Evolutionary conservation across 1,284 basidiomycete genomes (phyloP).

Genomic region (Ceratorhiza oryzae-sativae): DNA sequence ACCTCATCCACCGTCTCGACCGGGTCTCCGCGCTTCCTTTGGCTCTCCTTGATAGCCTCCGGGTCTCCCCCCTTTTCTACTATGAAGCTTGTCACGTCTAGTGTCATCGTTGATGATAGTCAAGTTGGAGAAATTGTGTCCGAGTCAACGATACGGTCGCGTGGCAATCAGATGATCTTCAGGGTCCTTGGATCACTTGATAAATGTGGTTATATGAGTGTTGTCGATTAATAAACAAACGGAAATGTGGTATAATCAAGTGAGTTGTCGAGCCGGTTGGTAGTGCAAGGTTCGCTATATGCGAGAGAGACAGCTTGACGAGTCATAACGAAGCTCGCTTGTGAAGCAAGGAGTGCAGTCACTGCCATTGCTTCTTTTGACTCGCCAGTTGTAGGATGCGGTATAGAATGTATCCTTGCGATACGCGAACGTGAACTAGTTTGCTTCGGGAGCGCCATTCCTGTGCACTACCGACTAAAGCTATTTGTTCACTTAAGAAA

Average conservation of each 20-base stretch:
- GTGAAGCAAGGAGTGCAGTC: neutral
- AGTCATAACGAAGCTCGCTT: neutral
- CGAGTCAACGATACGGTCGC: constrained; percentile 18
- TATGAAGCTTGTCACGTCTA: constrained; percentile 80
- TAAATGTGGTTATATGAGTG: neutral
- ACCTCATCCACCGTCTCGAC: constrained; percentile 95
- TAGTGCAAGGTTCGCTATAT: neutral
- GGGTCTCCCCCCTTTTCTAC: constrained; percentile 93
- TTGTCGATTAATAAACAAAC: neutral
- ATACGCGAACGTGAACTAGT: neutral
- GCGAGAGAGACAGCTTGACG: neutral
- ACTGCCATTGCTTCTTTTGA: neutral
- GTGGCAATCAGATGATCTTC: constrained; percentile 37
- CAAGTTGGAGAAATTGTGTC: constrained; percentile 10
- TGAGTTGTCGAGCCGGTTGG: neutral
- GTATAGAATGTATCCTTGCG: neutral
- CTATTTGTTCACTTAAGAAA: neutral
- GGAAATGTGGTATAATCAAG: neutral
- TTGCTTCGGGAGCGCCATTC: neutral
- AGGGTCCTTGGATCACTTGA: constrained; percentile 10
- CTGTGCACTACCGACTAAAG: neutral
- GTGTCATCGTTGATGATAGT: constrained; percentile 60
- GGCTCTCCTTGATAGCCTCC: constrained; percentile 90
- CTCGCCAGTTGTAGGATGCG: neutral
- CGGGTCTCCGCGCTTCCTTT: constrained; percentile 87